phyloP scores from a whole-genome alignment of 805 yeast genomes.

The Candida namnaoensis region DNA sequence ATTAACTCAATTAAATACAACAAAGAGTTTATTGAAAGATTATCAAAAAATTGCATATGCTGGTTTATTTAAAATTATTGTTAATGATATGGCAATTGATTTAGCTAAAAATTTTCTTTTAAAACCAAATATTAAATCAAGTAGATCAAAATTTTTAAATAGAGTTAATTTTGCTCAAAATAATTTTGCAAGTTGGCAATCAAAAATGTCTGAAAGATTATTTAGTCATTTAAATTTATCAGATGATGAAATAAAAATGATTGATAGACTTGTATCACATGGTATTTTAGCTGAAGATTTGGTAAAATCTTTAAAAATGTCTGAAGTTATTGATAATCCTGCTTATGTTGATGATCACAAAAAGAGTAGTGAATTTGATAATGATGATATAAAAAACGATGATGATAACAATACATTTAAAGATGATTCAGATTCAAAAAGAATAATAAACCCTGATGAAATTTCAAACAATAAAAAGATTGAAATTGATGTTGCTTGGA shows the following conservation, averaged over 20 bases:
- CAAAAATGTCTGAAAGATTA: conserved; percentile 57
- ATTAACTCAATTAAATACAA: conserved; percentile 63
- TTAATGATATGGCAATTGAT: conserved; percentile 77
- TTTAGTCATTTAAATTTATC: conserved; percentile 75
- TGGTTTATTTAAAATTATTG: conserved; percentile 69
- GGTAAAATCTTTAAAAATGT: conserved; percentile 47
- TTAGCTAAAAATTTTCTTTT: conserved; percentile 47
- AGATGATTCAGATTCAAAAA: conserved; percentile 2
- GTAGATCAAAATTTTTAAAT: conserved; percentile 39
- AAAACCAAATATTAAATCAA: conserved; percentile 38
- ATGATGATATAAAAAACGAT: conserved; percentile 6
- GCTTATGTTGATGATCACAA: conserved; percentile 16
- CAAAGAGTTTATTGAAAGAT: conserved; percentile 74
- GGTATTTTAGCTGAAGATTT: conserved; percentile 73
- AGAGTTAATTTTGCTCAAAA: conserved; percentile 61
- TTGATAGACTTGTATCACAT: conserved; percentile 76
- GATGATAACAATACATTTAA: conserved; percentile 1
- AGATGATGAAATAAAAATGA: conserved; percentile 78
- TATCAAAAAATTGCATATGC: conserved; percentile 87
- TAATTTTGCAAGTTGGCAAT: conserved; percentile 79
- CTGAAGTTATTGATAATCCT: conserved; percentile 44
- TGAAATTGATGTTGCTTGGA: conserved; percentile 84
- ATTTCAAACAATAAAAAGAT: conserved; percentile 26
- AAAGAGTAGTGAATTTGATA: conserved; percentile 4
- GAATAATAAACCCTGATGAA: conserved; percentile 22